Conservation (phyloP, 2,329 filamentous ascomycete genomes). For the Sporothrix curviconia region DNA sequence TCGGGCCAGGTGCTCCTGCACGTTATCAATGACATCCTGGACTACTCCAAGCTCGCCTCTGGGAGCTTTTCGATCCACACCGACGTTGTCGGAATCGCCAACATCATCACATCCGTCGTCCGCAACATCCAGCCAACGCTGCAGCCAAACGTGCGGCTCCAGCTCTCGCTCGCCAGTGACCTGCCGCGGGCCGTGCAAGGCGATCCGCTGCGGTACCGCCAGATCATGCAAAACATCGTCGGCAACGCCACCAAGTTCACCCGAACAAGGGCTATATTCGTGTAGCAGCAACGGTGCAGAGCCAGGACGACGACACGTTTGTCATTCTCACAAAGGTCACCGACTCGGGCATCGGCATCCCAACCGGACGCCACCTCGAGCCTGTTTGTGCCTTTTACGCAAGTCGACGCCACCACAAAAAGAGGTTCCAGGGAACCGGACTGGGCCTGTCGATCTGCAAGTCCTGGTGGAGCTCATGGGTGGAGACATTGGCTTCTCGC, state of each 20-base stretch:
- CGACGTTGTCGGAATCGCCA: constrained; percentile 43
- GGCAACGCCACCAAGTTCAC: constrained; percentile 59
- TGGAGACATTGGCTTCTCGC: constrained; percentile 85
- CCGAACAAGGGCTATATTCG: constrained; percentile 45
- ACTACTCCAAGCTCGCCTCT: constrained; percentile 57
- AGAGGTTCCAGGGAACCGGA: constrained; percentile 91
- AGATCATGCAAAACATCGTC: constrained; percentile 56
- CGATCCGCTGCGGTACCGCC: constrained; percentile 54
- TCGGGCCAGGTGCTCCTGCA: constrained; percentile 52
- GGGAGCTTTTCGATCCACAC: constrained; percentile 52
- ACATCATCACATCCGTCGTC: constrained; percentile 42
- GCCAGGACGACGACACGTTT: constrained; percentile 37
- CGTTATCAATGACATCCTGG: constrained; percentile 61
- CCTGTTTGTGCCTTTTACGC: constrained; percentile 92
- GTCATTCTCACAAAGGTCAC: constrained; percentile 54
- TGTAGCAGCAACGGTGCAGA: constrained; percentile 34
- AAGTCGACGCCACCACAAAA: constrained; percentile 94
- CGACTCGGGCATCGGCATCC: constrained; percentile 77
- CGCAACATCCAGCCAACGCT: constrained; percentile 42
- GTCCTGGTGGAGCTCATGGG: constrained; percentile 93
- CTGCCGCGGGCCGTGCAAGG: constrained; percentile 46
- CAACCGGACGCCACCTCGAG: constrained; percentile 47
- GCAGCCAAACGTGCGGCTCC: constrained; percentile 40
- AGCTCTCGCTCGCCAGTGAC: constrained; percentile 36
- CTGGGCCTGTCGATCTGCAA: constrained; percentile 92